These are phyloP conservation scores for Pseudoturritis turrita DNA, from an alignment of 345 rosid species.

Conservation along the genomic window DNA sequence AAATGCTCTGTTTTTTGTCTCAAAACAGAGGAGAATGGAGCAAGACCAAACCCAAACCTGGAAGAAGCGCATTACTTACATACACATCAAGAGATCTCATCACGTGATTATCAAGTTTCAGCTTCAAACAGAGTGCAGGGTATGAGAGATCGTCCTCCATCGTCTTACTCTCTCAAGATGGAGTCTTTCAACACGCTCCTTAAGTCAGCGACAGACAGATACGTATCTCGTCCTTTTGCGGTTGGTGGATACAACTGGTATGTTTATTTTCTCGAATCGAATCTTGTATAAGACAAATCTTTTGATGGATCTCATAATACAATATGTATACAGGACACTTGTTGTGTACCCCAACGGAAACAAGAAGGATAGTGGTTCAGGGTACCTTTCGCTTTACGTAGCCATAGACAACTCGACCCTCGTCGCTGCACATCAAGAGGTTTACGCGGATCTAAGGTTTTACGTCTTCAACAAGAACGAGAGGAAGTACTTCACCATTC, in stretches of 20 bases:
- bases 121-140: neutral
- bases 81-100: neutral
- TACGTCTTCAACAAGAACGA: constrained; percentile 18
- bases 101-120: neutral
- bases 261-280: neutral
- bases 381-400: constrained; percentile 24
- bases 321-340: constrained; percentile 10
- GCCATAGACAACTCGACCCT: constrained; percentile 11
- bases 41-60: neutral
- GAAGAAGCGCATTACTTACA: neutral
- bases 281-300: neutral
- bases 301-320: too few relatives aligned
- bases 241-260: constrained; percentile 12
- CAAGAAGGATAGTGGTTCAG: constrained; percentile 9
- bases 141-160: constrained; percentile 8
- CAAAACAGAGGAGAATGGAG: neutral
- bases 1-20: neutral
- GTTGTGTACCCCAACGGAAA: constrained; percentile 23
- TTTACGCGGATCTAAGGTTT: constrained; percentile 24
- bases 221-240: neutral
- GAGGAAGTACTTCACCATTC: constrained; percentile 23
- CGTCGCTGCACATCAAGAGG: neutral
- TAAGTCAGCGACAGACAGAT: neutral
- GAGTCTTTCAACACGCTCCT: constrained; percentile 2
- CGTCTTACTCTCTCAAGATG: constrained; percentile 12